A percentile compares a stretch with the other conserved stretches of the same genome.
Conservation (phyloP, 148 eudicot genomes). For the Amaranthus palmeri region DNA sequence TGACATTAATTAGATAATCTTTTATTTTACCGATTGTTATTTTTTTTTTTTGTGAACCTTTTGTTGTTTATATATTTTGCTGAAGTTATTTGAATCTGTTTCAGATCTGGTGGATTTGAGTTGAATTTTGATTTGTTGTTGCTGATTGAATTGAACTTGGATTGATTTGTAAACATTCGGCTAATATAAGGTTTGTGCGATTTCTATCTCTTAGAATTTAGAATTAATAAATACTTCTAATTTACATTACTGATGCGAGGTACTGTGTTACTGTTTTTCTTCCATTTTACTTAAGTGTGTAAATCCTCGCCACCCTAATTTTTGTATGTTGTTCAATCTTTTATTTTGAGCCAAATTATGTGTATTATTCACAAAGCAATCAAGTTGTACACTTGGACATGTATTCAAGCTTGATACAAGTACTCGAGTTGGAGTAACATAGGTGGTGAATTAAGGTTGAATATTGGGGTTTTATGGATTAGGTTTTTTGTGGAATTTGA, state of each 20-base stretch:
- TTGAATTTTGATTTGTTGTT: neutral
- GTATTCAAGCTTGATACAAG: too few relatives aligned
- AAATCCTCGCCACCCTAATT: neutral
- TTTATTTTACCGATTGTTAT: neutral
- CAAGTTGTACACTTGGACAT: too few relatives aligned
- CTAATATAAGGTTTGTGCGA: slow-evolving; percentile 4
- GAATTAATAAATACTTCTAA: too few relatives aligned
- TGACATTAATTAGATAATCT: neutral
- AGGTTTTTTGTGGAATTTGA: too few relatives aligned
- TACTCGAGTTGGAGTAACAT: too few relatives aligned
- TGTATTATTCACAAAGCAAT: too few relatives aligned
- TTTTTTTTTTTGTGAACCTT: neutral
- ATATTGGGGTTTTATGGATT: too few relatives aligned
- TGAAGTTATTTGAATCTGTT: neutral
- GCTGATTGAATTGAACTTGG: neutral
- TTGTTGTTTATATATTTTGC: neutral
- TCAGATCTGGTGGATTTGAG: slow-evolving; percentile 17
- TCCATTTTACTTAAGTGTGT: neutral
- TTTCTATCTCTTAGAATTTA: neutral
- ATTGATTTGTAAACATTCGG: slow-evolving; percentile 1
- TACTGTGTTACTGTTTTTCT: neutral
- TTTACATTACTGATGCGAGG: too few relatives aligned
- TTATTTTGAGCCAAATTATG: neutral
- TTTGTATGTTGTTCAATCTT: neutral
- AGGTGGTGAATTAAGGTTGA: too few relatives aligned